A percentile compares a stretch with the other conserved stretches of the same genome.
Conservation (phyloP, 208 protist genomes). For the Leishmania tropica region DNA sequence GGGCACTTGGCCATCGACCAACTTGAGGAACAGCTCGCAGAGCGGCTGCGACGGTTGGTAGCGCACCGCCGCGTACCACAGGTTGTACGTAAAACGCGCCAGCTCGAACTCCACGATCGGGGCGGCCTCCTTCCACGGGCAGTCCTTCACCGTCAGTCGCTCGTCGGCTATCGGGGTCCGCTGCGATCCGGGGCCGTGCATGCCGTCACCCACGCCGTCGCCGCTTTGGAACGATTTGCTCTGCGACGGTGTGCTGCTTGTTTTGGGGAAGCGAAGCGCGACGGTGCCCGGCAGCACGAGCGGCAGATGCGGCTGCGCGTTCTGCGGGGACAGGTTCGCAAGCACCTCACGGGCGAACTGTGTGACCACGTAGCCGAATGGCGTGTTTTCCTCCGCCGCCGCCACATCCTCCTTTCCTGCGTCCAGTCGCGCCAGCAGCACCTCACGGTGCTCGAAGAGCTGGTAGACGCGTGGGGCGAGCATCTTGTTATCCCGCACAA, state of each 20-base stretch:
- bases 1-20: conserved; percentile 60
- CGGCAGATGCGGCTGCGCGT: conserved; percentile 6
- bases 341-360: conserved; percentile 48
- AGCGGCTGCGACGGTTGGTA: conserved; percentile 64
- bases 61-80: conserved; percentile 66
- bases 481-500: conserved; percentile 66
- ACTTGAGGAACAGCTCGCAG: conserved; percentile 61
- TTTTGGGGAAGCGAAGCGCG: neutral
- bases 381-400: conserved; percentile 47
- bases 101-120: conserved; percentile 62
- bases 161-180: neutral
- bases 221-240: neutral
- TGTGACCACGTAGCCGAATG: conserved; percentile 66
- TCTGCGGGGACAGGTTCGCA: conserved; percentile 29
- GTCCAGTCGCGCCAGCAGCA: conserved; percentile 40
- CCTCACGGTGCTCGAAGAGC: conserved; percentile 50
- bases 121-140: conserved; percentile 18
- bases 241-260: neutral
- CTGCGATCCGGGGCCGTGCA: neutral
- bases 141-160: neutral
- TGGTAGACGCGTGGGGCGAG: conserved; percentile 59
- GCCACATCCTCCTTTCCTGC: conserved; percentile 58
- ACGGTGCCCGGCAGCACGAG: conserved; percentile 43
- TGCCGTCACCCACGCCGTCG: neutral
- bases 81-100: conserved; percentile 68